phyloP scores from a whole-genome alignment of 2,329 filamentous ascomycete genomes.

The Tolypocladium guangdongense region DNA sequence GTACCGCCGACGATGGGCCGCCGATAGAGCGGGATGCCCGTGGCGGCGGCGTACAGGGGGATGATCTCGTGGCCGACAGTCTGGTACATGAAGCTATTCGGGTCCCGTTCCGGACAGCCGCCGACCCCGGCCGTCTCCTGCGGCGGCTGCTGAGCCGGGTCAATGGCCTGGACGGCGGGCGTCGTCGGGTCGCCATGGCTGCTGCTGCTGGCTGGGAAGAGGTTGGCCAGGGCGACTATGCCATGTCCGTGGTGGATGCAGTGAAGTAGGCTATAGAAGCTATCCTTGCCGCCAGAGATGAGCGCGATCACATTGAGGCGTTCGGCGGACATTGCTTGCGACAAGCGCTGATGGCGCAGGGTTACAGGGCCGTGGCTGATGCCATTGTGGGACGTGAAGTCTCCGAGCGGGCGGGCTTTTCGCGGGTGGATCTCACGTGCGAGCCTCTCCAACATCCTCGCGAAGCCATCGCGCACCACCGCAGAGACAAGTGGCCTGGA shows the following conservation, averaged over 20 bases:
- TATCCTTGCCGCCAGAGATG: constrained; percentile 95
- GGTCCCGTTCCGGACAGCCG: constrained; percentile 33
- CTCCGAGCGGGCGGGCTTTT: background rate
- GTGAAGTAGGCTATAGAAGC: constrained; percentile 85
- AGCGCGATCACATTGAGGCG: constrained; percentile 73
- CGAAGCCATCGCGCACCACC: background rate
- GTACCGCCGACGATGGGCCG: constrained; percentile 63
- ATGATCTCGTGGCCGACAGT: constrained; percentile 85
- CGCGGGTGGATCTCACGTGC: constrained; percentile 6
- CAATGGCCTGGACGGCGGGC: constrained; percentile 5
- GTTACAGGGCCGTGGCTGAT: background rate
- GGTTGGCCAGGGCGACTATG: constrained; percentile 79
- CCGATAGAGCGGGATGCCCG: constrained; percentile 75
- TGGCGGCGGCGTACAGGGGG: constrained; percentile 69
- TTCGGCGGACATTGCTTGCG: constrained; percentile 27
- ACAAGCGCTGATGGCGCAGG: background rate
- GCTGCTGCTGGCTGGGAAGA: constrained; percentile 42
- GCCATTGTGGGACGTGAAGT: background rate
- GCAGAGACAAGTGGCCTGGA: background rate
- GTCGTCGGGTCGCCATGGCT: background rate
- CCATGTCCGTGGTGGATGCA: constrained; percentile 77
- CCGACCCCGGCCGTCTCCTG: background rate
- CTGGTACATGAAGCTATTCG: constrained; percentile 99
- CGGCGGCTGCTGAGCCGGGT: constrained; percentile 6
- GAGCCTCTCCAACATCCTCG: background rate